Evolutionary conservation across 1,284 basidiomycete genomes (phyloP), one percentile per base, ranked within the genome.

Genomic region (Ustilago shanxiensis): DNA sequence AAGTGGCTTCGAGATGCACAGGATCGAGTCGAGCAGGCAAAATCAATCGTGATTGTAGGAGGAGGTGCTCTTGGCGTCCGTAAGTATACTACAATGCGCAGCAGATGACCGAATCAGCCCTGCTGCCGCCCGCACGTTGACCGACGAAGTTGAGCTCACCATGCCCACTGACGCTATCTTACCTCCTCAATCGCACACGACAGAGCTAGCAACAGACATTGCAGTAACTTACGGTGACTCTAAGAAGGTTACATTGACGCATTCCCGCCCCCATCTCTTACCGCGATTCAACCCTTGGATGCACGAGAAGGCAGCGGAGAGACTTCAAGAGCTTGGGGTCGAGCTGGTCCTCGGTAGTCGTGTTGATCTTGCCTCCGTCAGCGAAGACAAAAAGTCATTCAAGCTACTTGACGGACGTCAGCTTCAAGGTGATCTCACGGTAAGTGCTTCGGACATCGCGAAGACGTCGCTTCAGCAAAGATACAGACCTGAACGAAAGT

Each of bases 281-380:
- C 76, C 76, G 28, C 56, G 73, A 26, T 78, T 78, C 62, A 55
- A 72, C 13, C 22, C 49, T 18, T 77, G 74, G 68, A 72, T 78
- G 76, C 76, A 78, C 72, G 66, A 72, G 20, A 60, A 60, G 16
- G 59, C 71, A 13, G 24, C 31, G 6, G 37, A 26, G 13, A 39
- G 62, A 20, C 55, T 64, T 14, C 7, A 5, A 20, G 55, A 64
- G 39, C 44, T 78, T 4, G 76, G 76, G 7, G 73, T 78, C 3
- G 61, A 77, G 37, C 60, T 78, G 24, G 29, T 56, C 2, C 50
- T 75, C 1, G 69, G 64, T 18, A 58, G 62, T 20, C 52, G 76
- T 7, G 74, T 72, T 22, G 73, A 78, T 26, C 37, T 64, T 20
- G 16, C 26, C 4, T 57, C 61, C n/a, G 44, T 77, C 10, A 59